phyloP scores from a whole-genome alignment of 2,329 filamentous ascomycete species.

The Colletotrichum limetticola region DNA sequence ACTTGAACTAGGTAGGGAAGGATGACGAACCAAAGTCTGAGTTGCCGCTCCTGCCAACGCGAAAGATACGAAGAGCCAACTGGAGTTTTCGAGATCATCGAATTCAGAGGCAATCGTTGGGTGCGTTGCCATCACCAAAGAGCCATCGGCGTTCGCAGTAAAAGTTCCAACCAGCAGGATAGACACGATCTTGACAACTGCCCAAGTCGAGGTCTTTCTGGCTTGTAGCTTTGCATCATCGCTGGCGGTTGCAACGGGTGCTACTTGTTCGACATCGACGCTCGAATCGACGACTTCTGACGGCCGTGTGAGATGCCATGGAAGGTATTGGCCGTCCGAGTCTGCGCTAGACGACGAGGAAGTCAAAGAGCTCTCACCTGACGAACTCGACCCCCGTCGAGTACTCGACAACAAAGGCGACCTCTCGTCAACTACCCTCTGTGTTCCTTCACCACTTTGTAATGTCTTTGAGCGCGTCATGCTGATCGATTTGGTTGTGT shows the following conservation, averaged over 20 bases:
- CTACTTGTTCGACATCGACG: slow-evolving; percentile 26
- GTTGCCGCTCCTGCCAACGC: slow-evolving; percentile 45
- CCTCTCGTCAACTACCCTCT: slow-evolving; percentile 5
- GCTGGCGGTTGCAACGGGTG: neutral
- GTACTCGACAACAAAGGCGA: slow-evolving; percentile 18
- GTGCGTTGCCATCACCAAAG: slow-evolving; percentile 74
- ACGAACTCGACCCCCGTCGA: slow-evolving; percentile 28
- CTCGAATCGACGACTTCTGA: slow-evolving; percentile 16
- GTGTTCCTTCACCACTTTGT: neutral
- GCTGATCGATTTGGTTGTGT: neutral
- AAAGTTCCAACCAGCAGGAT: slow-evolving; percentile 60
- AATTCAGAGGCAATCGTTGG: slow-evolving; percentile 71
- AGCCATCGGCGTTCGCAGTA: slow-evolving; percentile 71
- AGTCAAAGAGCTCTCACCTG: slow-evolving; percentile 30
- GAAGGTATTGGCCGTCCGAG: slow-evolving; percentile 26
- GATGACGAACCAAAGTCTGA: slow-evolving; percentile 52
- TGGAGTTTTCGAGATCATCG: slow-evolving; percentile 64
- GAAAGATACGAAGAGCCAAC: slow-evolving; percentile 54
- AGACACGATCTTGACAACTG: slow-evolving; percentile 39
- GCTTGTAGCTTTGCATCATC: neutral
- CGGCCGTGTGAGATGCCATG: slow-evolving; percentile 29
- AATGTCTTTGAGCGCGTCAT: slow-evolving; percentile 20
- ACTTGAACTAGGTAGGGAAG: too few species aligned
- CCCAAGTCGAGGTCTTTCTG: neutral
- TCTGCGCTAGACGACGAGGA: slow-evolving; percentile 26